Base-by-base conservation (phyloP, 805 yeast species). In the Vanderwaltozyma polyspora region DNA sequence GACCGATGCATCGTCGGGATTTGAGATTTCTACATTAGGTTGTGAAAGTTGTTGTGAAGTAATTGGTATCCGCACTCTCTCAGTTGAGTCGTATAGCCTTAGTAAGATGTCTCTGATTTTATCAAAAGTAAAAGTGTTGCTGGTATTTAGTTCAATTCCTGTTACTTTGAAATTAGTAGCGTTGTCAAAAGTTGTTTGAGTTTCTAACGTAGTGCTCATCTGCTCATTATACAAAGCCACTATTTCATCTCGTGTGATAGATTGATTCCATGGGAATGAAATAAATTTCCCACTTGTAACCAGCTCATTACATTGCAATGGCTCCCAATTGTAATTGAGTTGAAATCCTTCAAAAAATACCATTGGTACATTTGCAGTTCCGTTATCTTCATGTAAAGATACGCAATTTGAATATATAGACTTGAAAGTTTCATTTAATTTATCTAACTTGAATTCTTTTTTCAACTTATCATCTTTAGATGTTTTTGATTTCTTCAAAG, bases 231-330 rank as follows among this genome's bases (percentile, higher is more conserved):
- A n/a, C n/a, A n/a, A n/a, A n/a, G n/a, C n/a, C n/a, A n/a, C n/a
- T n/a, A 45, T 25, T 16, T 13, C 21, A n/a, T 27, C 35, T 33
- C 41, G 48, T 22, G 46, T 39, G 4, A 46, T 21, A n/a, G 40
- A 36, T 21, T 43, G 42, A 14, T 43, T 41, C 51, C 51, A 47
- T 3, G 53, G 53, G 0, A 47, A 29, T 3, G 53, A 38, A 11
- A 49, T 29, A 28, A 49, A 47, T 14, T 36, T 36, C 15, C 37
- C 37, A n/a, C 29, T 15, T 7, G 30, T 31, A 5, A 40, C 41
- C 19, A 39, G 25, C 8, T 39, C 29, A 21, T 39, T 39, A 25
- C 46, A 38, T 10, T 34, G 30, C 4, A 30, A 18, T 4, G 42
- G 40, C n/a, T 43, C 42, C 50, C 49, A 44, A 25, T 47, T 43